A percentile compares a stretch with the other conserved stretches of the same genome.
Evolutionary conservation across 208 protist genomes (phyloP).

Genomic region (Trypanosoma scelopori): DNA sequence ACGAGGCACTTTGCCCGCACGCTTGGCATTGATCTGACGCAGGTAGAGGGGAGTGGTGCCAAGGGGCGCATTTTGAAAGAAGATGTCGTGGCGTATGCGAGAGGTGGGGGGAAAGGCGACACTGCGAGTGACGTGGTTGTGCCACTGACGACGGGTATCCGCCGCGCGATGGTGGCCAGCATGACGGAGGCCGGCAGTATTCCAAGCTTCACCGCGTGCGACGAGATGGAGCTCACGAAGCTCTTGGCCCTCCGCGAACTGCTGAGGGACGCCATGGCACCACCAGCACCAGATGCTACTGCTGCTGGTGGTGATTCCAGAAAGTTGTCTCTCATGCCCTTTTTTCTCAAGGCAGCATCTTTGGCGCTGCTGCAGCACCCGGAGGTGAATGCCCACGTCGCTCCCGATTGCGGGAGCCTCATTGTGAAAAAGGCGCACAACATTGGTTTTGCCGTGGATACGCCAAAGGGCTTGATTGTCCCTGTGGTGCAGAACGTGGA

Average conservation of each 20-base stretch:
- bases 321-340: conserved; percentile 92
- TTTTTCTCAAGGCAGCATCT: conserved; percentile 95
- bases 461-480: conserved; percentile 93
- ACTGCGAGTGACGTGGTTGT: conserved; percentile 34
- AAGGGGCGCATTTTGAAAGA: conserved; percentile 91
- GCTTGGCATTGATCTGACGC: conserved; percentile 73
- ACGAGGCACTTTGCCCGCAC: conserved; percentile 86
- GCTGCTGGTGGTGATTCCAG: conserved; percentile 13
- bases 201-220: conserved; percentile 90
- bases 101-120: background rate
- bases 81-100: conserved; percentile 63
- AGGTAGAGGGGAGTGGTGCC: conserved; percentile 62
- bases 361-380: conserved; percentile 86
- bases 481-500: conserved; percentile 94
- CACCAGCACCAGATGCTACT: too few relatives aligned
- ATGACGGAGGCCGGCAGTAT: conserved; percentile 89
- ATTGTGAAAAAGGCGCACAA: conserved; percentile 91
- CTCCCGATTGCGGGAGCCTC: conserved; percentile 55
- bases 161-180: conserved; percentile 90
- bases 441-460: conserved; percentile 96
- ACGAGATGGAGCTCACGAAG: conserved; percentile 86
- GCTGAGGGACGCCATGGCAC: conserved; percentile 51
- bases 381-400: conserved; percentile 83
- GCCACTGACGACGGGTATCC: conserved; percentile 40
- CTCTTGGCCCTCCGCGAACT: conserved; percentile 53